Evolutionary conservation across 495 filamentous ascomycete species (phyloP).

Genomic region (Apodospora peruviana): DNA sequence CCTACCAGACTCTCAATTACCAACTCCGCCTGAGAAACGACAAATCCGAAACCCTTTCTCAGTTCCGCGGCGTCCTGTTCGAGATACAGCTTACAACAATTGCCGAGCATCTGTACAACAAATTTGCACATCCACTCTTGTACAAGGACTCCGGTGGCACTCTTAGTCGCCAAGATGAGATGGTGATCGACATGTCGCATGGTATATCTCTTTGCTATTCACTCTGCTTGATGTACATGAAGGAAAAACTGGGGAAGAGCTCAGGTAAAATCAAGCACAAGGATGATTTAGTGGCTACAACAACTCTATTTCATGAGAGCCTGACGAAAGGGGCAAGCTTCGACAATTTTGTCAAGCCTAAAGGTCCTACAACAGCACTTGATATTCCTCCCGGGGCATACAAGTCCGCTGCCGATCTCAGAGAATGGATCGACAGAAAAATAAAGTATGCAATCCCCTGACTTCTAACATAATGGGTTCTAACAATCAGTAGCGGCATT

Average conservation of each 20-base stretch:
- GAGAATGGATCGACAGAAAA: background rate
- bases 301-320: background rate
- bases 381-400: background rate
- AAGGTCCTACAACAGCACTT: background rate
- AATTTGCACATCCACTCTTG: conserved; percentile 7
- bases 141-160: background rate
- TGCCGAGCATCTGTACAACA: conserved; percentile 6
- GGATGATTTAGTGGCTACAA: background rate
- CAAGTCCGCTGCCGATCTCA: conserved; percentile 1
- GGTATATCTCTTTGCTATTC: conserved; percentile 3
- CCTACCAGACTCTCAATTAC: conserved; percentile 8
- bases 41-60: background rate
- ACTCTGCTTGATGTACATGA: conserved; percentile 2
- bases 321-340: background rate
- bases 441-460: conserved; percentile 1
- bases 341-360: background rate
- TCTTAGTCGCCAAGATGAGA: conserved; percentile 7
- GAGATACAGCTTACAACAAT: conserved; percentile 8
- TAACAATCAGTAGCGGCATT: background rate
- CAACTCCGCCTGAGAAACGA: conserved; percentile 3
- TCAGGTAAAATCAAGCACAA: background rate
- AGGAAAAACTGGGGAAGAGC: conserved; percentile 5
- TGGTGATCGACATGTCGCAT: conserved; percentile 3
- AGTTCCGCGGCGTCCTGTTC: conserved; percentile 5
- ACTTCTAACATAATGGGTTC: background rate